phyloP scores from a whole-genome alignment of 140 eudicot species.

The Anethum foeniculum region DNA sequence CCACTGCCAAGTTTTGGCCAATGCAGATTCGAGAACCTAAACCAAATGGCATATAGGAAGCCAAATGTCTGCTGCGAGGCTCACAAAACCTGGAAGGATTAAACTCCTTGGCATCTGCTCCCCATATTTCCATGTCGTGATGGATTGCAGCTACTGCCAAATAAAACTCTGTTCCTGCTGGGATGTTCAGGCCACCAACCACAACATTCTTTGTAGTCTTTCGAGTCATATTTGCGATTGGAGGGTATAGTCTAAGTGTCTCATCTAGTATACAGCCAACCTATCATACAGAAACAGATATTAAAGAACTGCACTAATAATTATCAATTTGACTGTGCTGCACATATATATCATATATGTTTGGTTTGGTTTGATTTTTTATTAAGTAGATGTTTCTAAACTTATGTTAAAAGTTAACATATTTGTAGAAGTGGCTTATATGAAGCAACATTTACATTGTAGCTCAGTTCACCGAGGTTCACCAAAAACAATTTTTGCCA shows the following conservation, averaged over 20 bases:
- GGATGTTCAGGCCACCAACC: conserved; percentile 42
- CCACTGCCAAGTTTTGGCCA: conserved; percentile 67
- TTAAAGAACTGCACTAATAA: too few relatives aligned
- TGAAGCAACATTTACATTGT: too few relatives aligned
- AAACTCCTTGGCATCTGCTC: conserved; percentile 69
- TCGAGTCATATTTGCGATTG: conserved; percentile 54
- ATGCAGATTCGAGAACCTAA: conserved; percentile 69
- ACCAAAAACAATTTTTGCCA: not conserved
- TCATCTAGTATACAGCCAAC: conserved; percentile 55
- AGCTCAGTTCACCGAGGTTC: not conserved
- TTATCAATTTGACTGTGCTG: not conserved
- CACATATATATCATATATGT: not conserved
- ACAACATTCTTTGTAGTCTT: conserved; percentile 37
- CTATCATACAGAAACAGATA: conserved; percentile 24
- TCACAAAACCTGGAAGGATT: conserved; percentile 58
- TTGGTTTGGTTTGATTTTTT: too few relatives aligned
- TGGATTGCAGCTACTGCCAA: conserved; percentile 67
- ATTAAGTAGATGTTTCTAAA: too few relatives aligned
- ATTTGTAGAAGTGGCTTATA: not conserved
- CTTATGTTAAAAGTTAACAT: not conserved
- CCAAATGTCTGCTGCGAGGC: conserved; percentile 58
- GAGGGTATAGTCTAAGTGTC: conserved; percentile 73
- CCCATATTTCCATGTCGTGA: conserved; percentile 63
- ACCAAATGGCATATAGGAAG: conserved; percentile 71
- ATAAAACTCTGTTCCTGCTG: conserved; percentile 52